Percentiles rank a stretch among this genome's conserved stretches.
phyloP scores from a whole-genome alignment of 768 basidiomycete species.

The Thelephora ganbajun region DNA sequence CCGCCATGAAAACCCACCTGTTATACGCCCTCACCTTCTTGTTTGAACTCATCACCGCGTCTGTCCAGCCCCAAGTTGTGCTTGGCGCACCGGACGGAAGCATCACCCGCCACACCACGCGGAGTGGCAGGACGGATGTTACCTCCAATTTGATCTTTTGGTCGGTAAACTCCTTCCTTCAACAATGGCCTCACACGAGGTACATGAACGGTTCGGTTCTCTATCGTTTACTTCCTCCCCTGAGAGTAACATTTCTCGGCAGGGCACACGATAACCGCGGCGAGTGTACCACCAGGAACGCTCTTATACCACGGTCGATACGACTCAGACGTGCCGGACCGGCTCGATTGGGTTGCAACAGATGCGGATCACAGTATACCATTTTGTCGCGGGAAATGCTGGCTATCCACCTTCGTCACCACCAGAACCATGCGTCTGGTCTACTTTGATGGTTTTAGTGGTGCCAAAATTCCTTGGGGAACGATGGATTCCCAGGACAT shows the following conservation, averaged over 20 bases:
- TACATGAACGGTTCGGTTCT: background rate
- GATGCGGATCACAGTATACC: background rate
- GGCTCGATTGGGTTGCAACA: background rate
- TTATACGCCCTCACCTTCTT: no score
- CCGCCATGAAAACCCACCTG: no score
- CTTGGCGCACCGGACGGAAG: no score
- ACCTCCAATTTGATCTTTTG: background rate
- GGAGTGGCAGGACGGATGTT: background rate
- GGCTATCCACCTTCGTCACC: background rate
- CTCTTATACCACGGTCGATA: background rate
- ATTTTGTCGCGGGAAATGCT: background rate
- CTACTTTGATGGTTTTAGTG: background rate
- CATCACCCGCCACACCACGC: no score
- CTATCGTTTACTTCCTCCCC: background rate
- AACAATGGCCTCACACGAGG: background rate
- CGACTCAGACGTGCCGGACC: background rate
- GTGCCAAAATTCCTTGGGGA: background rate
- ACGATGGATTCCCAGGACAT: background rate
- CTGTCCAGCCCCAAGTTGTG: no score
- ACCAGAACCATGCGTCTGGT: background rate
- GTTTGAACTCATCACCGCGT: no score
- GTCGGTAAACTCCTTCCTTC: background rate
- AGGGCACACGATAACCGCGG: background rate
- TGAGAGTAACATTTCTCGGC: background rate
- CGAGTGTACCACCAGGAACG: background rate